These are phyloP conservation scores for Pyrenochaeta sp. DNA, from an alignment of 2,329 filamentous ascomycete genomes.

Conservation along the genomic window DNA sequence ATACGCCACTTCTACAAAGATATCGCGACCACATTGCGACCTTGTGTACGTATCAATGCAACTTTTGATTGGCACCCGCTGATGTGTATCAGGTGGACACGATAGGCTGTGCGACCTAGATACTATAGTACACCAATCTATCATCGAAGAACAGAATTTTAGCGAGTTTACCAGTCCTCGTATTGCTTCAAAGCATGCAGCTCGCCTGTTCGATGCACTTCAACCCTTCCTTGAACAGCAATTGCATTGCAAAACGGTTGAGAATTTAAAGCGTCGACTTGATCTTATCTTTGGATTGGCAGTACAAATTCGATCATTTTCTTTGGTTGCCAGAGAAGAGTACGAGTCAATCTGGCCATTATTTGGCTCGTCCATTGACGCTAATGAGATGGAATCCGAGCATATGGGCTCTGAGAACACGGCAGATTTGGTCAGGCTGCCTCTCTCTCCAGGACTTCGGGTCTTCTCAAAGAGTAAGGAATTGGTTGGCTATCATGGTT, in stretches of 20 bases:
- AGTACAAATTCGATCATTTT: background rate
- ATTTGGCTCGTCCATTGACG: background rate
- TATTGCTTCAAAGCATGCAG: background rate
- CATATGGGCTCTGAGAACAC: background rate
- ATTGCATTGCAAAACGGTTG: background rate
- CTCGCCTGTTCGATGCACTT: background rate
- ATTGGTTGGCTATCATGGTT: slow-evolving; percentile 3
- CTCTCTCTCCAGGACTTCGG: slow-evolving; percentile 1
- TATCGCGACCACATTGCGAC: background rate
- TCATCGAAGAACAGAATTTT: slow-evolving; percentile 3
- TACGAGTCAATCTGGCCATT: slow-evolving; percentile 1
- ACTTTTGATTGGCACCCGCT: too few relatives aligned
- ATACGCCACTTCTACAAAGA: slow-evolving; percentile 9
- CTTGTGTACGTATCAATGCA: too few relatives aligned
- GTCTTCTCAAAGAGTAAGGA: background rate
- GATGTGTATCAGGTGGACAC: background rate
- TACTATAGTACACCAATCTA: slow-evolving; percentile 1
- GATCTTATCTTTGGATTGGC: background rate
- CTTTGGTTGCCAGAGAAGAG: background rate
- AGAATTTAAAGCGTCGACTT: background rate
- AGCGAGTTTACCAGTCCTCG: slow-evolving; percentile 3
- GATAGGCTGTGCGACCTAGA: slow-evolving; percentile 3
- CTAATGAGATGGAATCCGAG: background rate
- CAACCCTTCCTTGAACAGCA: background rate
- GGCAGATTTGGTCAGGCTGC: background rate